Conservation (phyloP, 1,139 yeast genomes). For the Sugiyamaella neomexicana region DNA sequence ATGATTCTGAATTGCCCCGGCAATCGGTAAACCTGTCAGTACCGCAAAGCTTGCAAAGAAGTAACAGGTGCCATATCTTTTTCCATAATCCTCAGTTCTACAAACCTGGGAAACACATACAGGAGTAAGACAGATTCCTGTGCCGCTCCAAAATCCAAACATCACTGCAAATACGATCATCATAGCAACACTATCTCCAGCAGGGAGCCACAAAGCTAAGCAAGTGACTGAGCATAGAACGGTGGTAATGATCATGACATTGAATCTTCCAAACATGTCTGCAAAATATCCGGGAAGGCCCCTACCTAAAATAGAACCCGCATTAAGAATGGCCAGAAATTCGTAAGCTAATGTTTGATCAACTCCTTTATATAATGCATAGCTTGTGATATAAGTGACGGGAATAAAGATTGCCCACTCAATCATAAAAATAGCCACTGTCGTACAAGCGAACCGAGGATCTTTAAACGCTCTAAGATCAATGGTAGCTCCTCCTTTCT, state of each 20-base stretch:
- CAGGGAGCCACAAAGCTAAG: slow-evolving; percentile 54
- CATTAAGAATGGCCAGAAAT: slow-evolving; percentile 48
- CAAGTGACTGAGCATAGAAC: slow-evolving; percentile 40
- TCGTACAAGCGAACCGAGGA: slow-evolving; percentile 43
- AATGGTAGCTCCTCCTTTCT: slow-evolving; percentile 33
- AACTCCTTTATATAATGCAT: slow-evolving; percentile 49
- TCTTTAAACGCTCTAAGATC: slow-evolving; percentile 50
- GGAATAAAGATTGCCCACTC: slow-evolving; percentile 55
- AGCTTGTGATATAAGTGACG: slow-evolving; percentile 53
- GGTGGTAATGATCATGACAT: slow-evolving; percentile 50
- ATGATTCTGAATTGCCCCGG: slow-evolving; percentile 47
- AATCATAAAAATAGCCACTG: slow-evolving; percentile 48
- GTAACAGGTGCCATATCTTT: slow-evolving; percentile 67
- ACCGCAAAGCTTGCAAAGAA: slow-evolving; percentile 62
- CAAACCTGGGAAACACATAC: slow-evolving; percentile 58
- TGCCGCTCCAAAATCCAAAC: slow-evolving; percentile 56
- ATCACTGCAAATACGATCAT: slow-evolving; percentile 50
- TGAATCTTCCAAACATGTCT: slow-evolving; percentile 53
- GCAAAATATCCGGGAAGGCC: slow-evolving; percentile 51
- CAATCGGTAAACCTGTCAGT: slow-evolving; percentile 53
- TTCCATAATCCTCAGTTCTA: slow-evolving; percentile 63
- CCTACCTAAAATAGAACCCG: slow-evolving; percentile 51
- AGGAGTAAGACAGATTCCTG: slow-evolving; percentile 50
- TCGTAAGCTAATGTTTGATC: slow-evolving; percentile 47
- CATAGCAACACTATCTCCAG: slow-evolving; percentile 46